Base-by-base conservation (phyloP, 1,139 yeast species). In the Blastobotrys ciferrii region DNA sequence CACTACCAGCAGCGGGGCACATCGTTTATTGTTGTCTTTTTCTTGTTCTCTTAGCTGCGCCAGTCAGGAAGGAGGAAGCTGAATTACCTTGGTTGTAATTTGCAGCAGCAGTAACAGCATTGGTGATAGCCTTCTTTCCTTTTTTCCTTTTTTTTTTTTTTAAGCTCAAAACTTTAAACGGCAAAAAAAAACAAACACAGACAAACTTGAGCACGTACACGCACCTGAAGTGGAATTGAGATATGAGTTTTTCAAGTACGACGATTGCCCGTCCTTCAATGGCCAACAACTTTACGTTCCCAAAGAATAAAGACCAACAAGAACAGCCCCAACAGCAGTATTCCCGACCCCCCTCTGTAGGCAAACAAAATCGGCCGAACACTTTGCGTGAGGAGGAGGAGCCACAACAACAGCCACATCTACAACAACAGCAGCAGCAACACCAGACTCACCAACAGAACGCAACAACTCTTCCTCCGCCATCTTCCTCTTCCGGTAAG, bases 191-290 rank as follows among this genome's bases (percentile, higher is more conserved):
- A 9, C 11, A 13, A 35, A 13, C n/a, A 15, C 13, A 35, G 20
- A 11, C n/a, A 35, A 23, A 23, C n/a, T n/a, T n/a, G n/a, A n/a
- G n/a, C n/a, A n/a, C n/a, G n/a, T n/a, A n/a, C n/a, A n/a, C n/a
- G n/a, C n/a, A n/a, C n/a, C n/a, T n/a, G n/a, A n/a, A n/a, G n/a
- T n/a, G n/a, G 4, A 33, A 14, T 33, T 33, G 37, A 33, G 37
- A 13, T 33, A 33, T 33, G 37, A 33, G 37, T 33, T 33, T 33
- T 33, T 33, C 37, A 6, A 33, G 37, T 33, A 33, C 37, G 3
- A 33, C 37, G 12, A 33, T 33, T 33, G 37, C 37, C 14, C 37
- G 37, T 33, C 37, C 37, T 33, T 33, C 37, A 33, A 33, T 33
- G 37, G 37, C 37, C 12, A 33, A 33, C 37, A 15, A 18, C 19